Evolutionary conservation across 2,329 filamentous ascomycete species (phyloP).

Genomic region (Clonostachys chloroleuca): DNA sequence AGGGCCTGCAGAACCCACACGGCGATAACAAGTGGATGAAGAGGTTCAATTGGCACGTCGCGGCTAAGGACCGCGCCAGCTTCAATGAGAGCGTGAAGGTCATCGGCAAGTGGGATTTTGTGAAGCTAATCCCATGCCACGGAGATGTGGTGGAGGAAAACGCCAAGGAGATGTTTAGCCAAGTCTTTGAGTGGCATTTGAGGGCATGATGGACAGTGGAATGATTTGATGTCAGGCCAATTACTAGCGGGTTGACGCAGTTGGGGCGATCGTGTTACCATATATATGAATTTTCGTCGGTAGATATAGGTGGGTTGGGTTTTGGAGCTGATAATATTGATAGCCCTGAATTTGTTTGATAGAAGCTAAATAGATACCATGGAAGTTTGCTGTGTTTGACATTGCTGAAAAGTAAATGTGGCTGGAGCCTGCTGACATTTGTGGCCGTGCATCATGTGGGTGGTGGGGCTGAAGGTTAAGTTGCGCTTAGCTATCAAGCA

Average conservation of each 20-base stretch:
- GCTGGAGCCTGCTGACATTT: too few relatives aligned
- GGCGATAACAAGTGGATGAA: constrained; percentile 67
- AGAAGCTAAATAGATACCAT: too few relatives aligned
- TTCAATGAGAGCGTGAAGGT: constrained; percentile 66
- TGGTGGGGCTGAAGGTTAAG: too few relatives aligned
- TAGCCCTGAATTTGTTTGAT: too few relatives aligned
- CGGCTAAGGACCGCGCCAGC: constrained; percentile 57
- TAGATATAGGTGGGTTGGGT: too few relatives aligned
- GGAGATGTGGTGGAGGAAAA: constrained; percentile 77
- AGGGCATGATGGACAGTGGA: constrained; percentile 11
- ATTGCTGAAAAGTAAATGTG: too few relatives aligned
- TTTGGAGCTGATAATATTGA: too few relatives aligned
- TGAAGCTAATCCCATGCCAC: constrained; percentile 84
- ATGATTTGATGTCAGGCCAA: background rate
- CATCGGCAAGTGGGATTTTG: constrained; percentile 81
- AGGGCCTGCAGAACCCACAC: background rate
- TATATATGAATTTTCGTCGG: background rate
- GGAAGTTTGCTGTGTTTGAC: too few relatives aligned
- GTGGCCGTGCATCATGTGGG: too few relatives aligned
- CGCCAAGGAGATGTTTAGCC: constrained; percentile 72
- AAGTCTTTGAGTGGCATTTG: constrained; percentile 82
- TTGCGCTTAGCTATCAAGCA: too few relatives aligned
- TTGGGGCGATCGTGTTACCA: background rate
- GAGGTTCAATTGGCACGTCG: constrained; percentile 76
- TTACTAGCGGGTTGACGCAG: background rate